These are phyloP conservation scores for Hordeum vulgare DNA, from an alignment of 176 grass and related monocot species.

Conservation along the genomic window MorexV3_pseudomolecules_assembly NC_058518.1:511057317-511057816, in stretches of 20 bases:
- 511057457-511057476: conserved; percentile 59
- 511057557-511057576: too few relatives aligned
- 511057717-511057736: too few relatives aligned
- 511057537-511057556: conserved; percentile 73
- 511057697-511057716: too few relatives aligned
- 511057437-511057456: conserved; percentile 10
- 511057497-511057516: conserved; percentile 82
- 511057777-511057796: conserved; percentile 77
- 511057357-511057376: conserved; percentile 64
- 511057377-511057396: conserved; percentile 67
- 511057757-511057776: conserved; percentile 41
- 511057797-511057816: conserved; percentile 61
- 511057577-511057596: conserved; percentile 60
- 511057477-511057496: conserved; percentile 72
- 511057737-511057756: too few relatives aligned
- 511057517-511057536: conserved; percentile 58
- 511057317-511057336: conserved; percentile 2
- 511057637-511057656: conserved; percentile 69
- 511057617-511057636: conserved; percentile 46
- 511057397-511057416: conserved; percentile 59
- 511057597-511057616: conserved; percentile 81
- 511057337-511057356: conserved; percentile 73
- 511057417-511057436: conserved; percentile 49
- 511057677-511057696: background rate
- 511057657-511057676: conserved; percentile 49